Base-by-base conservation (phyloP, 805 yeast species). In the Lipomyces lipofer region DNA sequence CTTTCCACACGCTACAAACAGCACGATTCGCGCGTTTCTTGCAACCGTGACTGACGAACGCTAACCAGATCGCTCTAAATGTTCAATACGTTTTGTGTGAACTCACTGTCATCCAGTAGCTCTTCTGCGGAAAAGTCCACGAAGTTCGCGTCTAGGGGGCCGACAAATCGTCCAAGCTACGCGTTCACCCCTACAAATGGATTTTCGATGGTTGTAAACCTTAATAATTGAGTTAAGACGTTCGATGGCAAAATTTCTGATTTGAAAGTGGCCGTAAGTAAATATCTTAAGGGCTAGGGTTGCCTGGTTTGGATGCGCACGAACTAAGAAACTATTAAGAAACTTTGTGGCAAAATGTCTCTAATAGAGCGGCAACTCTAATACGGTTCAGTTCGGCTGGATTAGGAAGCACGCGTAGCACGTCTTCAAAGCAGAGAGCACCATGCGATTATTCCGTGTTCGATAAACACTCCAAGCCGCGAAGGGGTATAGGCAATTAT, bases 1-100 rank as follows among this genome's bases (percentile, higher is more conserved):
- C 24, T 36, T 36, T 36, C 40, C 21, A 19, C 1, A 36, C 40
- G 12, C 24, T 36, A 35, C 24, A 36, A 2, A 10, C 33, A 29
- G 33, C 2, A 36, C 40, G 19, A 19, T 5, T 2, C 40, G 24
- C 40, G 40, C 40, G 13, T 36, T 35, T 35, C 40, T 35, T 35
- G 40, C n/a, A 35, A 35, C 40, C 40, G 40, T 24, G 40, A 15
- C 40, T 19, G 40, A 36, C 24, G 40, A 36, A 19, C 40, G 40
- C 1, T 36, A 3, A 19, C 40, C 40, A 36, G 40, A 19, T 36
- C 9, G 24, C 40, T 36, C 40, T 36, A 36, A 2, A 36, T 19
- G 40, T 36, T 36, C 40, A 15, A 17, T 36, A 36, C 24, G 19
- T 36, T 15, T 36, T 24, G 4, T 36, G 40, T 24, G 24, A 17